phyloP scores from a whole-genome alignment of 306 rosid species.

The Potentilla sterilis region DNA sequence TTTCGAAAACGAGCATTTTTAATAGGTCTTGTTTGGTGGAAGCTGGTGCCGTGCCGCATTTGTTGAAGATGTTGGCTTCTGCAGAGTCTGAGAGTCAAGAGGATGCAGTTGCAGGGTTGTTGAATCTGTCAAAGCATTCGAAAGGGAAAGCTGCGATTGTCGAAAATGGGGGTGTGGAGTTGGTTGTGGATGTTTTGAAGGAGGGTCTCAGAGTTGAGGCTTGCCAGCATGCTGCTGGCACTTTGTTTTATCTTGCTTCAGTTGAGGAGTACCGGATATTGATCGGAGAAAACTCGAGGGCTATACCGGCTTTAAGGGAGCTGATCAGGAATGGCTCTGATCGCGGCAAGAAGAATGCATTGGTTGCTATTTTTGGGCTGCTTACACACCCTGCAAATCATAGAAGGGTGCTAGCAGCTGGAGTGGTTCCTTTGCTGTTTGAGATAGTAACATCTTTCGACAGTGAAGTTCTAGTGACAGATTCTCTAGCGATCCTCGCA shows the following conservation, averaged over 20 bases:
- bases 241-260: slow-evolving; percentile 70
- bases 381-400: slow-evolving; percentile 54
- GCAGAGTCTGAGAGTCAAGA: slow-evolving; percentile 47
- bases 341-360: slow-evolving; percentile 59
- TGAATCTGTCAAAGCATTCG: slow-evolving; percentile 68
- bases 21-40: slow-evolving; percentile 70
- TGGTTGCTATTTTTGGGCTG: slow-evolving; percentile 69
- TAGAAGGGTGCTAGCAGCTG: slow-evolving; percentile 43
- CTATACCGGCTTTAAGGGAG: slow-evolving; percentile 48
- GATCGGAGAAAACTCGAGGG: slow-evolving; percentile 56
- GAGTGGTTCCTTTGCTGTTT: slow-evolving; percentile 49
- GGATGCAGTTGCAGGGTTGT: slow-evolving; percentile 65
- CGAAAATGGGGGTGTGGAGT: slow-evolving; percentile 51
- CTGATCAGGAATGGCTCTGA: slow-evolving; percentile 45
- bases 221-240: slow-evolving; percentile 64
- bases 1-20: slow-evolving; percentile 69
- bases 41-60: slow-evolving; percentile 47
- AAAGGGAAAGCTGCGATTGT: slow-evolving; percentile 44
- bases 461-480: slow-evolving; percentile 49
- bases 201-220: slow-evolving; percentile 48
- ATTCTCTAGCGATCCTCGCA: slow-evolving; percentile 64
- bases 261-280: slow-evolving; percentile 43
- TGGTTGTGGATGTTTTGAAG: slow-evolving; percentile 50
- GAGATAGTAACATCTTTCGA: slow-evolving; percentile 33
- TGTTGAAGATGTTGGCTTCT: slow-evolving; percentile 45